A percentile compares a stretch with the other conserved stretches of the same genome.
These are phyloP conservation scores for Naganishia liquefaciens DNA, from an alignment of 1,284 basidiomycete species.

Conservation along the genomic window DNA sequence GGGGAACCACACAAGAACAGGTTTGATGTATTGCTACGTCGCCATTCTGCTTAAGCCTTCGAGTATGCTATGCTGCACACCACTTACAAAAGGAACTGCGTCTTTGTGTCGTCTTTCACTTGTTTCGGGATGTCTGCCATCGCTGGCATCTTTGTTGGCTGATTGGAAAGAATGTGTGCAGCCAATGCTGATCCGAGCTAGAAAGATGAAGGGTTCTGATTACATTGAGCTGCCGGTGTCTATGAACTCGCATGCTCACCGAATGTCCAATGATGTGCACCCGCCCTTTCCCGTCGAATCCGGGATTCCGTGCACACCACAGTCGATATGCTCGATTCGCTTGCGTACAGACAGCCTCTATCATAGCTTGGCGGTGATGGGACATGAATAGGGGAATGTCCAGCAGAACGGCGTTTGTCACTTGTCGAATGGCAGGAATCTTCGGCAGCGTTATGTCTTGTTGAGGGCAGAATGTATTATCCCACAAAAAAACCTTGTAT, in stretches of 20 bases:
- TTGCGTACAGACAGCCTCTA: slow-evolving; percentile 56
- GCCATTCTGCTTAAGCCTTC: slow-evolving; percentile 30
- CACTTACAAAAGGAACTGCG: slow-evolving; percentile 54
- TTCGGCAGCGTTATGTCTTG: slow-evolving; percentile 58
- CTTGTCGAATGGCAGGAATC: slow-evolving; percentile 57
- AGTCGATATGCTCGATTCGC: slow-evolving; percentile 58
- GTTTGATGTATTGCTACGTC: slow-evolving; percentile 52
- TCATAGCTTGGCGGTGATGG: slow-evolving; percentile 59
- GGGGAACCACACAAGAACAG: slow-evolving; percentile 60
- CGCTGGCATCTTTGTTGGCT: slow-evolving; percentile 57
- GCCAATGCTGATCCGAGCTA: slow-evolving; percentile 59
- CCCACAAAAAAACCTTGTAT: background rate
- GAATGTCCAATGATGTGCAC: slow-evolving; percentile 56
- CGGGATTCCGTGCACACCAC: slow-evolving; percentile 60
- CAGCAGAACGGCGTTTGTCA: slow-evolving; percentile 58
- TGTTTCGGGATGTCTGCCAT: slow-evolving; percentile 52
- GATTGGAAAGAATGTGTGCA: slow-evolving; percentile 59
- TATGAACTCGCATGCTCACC: background rate
- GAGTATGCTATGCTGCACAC: slow-evolving; percentile 32
- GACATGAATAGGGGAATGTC: slow-evolving; percentile 58
- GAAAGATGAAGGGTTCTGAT: slow-evolving; percentile 6
- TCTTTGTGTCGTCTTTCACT: slow-evolving; percentile 42
- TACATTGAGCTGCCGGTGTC: background rate
- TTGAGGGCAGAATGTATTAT: background rate
- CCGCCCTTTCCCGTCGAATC: slow-evolving; percentile 55